Base-by-base conservation (phyloP, 2,329 filamentous ascomycete species). In the Fusarium dlaminii region DNA sequence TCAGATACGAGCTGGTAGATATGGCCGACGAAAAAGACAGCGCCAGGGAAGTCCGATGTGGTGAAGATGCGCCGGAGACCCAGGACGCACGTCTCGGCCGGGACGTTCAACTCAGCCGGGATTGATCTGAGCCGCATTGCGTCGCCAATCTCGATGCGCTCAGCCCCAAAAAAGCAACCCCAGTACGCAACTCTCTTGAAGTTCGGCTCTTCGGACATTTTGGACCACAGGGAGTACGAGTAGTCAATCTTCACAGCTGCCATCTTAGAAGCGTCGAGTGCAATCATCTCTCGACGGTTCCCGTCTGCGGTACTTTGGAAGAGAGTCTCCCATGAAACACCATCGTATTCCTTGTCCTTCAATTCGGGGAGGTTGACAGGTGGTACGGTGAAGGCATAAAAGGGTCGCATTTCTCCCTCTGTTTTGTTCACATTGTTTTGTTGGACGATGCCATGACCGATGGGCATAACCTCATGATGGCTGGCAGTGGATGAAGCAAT, bases 301-400 rank as follows among this genome's bases (percentile, higher is more conserved):
- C 77, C 74, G 55, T 86, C 83, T 24, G 78, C 77, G 8, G 80
- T 76, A 29, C 74, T 70, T 27, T 76, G 79, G 49, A 86, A 80
- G 45, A 84, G 72, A 7, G 72, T 72, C 12, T 83, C 80, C 87
- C 87, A 88, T 15, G 82, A 77, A 18, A 87, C 78, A 8, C 84
- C 79, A 18, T 85, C 82, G 71, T 86, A 85, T 2, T 79, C 69
- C 52, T 82, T 82, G 24, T 82, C 81, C 63, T 81, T 81, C 11
- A 87, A 75, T 8, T 84, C 82, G 2, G 81, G 74, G 15, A 85
- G 75, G 17, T 78, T 77, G 14, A 87, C 82, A 5, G 80, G 79
- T 1, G 87, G 87, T 2, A 88, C 86, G 17, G 84, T 87, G 65
- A 87, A 88, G 17, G 87, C 86, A 43, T 87, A 81, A 70, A 87